These are phyloP conservation scores for Exobasidium rhododendri DNA, from an alignment of 1,284 basidiomycete species.

Conservation along the genomic window DNA sequence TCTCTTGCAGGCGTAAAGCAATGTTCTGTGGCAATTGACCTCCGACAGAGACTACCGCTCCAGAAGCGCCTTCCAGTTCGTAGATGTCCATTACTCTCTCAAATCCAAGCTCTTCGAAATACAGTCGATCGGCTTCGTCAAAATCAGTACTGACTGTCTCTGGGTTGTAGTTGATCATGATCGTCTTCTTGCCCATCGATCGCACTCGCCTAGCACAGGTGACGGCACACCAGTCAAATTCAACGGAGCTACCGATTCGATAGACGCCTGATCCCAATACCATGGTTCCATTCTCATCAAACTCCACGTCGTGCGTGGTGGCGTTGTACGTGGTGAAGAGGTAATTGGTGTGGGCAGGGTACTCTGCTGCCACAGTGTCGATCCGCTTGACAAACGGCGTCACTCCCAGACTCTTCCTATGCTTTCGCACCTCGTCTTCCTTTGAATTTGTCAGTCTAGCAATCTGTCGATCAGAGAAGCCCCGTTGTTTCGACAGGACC, in stretches of 20 bases:
- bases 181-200: conserved; percentile 85
- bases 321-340: conserved; percentile 99
- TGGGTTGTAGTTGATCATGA: conserved; percentile 99
- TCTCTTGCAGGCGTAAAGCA: conserved; percentile 84
- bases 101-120: conserved; percentile 97
- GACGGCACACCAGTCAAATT: conserved; percentile 99
- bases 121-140: conserved; percentile 95
- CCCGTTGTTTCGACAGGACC: conserved; percentile 52
- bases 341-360: conserved; percentile 98
- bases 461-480: conserved; percentile 92
- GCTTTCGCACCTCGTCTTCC: conserved; percentile 75
- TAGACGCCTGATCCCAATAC: conserved; percentile 99
- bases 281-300: conserved; percentile 96
- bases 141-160: conserved; percentile 99
- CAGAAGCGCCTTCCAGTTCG: conserved; percentile 86
- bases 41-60: conserved; percentile 94
- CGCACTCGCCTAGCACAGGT: conserved; percentile 90
- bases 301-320: conserved; percentile 89
- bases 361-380: conserved; percentile 97
- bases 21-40: conserved; percentile 87
- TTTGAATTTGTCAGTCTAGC: conserved; percentile 64
- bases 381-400: conserved; percentile 99
- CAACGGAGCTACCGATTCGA: conserved; percentile 94
- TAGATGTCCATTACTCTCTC: conserved; percentile 99
- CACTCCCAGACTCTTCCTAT: conserved; percentile 80